Evolutionary conservation across 2,329 filamentous ascomycete genomes (phyloP).

Genomic region (Pseudogymnoascus sp.): DNA sequence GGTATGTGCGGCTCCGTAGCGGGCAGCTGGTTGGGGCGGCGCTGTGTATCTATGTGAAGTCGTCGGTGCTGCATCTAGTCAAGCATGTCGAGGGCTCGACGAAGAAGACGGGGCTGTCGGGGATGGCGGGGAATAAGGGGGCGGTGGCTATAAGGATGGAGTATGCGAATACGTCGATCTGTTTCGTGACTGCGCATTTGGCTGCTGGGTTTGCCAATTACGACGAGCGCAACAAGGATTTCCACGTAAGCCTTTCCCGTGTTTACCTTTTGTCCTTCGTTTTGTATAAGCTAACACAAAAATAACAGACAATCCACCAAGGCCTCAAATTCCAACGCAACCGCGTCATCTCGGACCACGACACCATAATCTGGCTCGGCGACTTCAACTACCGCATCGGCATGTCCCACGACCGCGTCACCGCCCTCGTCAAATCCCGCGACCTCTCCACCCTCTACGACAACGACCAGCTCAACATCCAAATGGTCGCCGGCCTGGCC

Average conservation of each 20-base stretch:
- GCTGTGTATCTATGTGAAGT: conserved; percentile 81
- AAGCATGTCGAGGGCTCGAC: conserved; percentile 95
- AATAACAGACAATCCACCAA: conserved; percentile 44
- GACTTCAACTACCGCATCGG: conserved; percentile 99
- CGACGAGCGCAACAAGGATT: conserved; percentile 90
- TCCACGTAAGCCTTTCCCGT: conserved; percentile 63
- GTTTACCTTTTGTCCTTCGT: no score
- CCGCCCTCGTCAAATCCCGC: conserved; percentile 60
- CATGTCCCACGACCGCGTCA: conserved; percentile 67
- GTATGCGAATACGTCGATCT: conserved; percentile 84
- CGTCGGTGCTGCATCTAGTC: conserved; percentile 67
- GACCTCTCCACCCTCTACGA: conserved; percentile 77
- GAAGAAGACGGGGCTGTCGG: conserved; percentile 90
- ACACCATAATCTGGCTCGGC: conserved; percentile 84
- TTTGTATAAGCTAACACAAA: no score
- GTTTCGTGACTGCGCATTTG: conserved; percentile 92
- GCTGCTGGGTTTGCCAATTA: conserved; percentile 96
- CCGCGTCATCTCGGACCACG: conserved; percentile 83
- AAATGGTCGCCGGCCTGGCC: conserved; percentile 86
- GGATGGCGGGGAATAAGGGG: conserved; percentile 96
- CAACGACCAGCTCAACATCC: conserved; percentile 90
- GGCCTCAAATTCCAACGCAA: conserved; percentile 89
- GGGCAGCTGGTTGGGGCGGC: conserved; percentile 93
- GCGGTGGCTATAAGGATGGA: conserved; percentile 95
- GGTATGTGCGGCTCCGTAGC: conserved; percentile 79